Evolutionary conservation across 179 eudicot species (phyloP).

Genomic region (Amaranthus tricolor): DNA sequence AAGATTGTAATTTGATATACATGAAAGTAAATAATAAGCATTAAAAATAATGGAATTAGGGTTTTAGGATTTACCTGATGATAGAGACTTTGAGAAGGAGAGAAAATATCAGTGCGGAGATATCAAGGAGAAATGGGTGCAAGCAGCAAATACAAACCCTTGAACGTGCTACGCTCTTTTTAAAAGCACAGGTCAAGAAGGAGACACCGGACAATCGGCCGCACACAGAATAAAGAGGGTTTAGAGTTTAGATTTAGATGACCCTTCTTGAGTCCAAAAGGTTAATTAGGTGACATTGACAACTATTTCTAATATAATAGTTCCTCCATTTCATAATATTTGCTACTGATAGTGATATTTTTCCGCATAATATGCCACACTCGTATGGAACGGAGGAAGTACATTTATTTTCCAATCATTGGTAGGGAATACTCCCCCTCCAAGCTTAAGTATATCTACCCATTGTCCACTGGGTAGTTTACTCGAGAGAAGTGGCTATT

Average conservation of each 20-base stretch:
- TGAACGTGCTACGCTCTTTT: background rate
- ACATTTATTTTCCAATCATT: too few relatives aligned
- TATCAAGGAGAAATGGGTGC: conserved; percentile 16
- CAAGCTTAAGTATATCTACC: too few relatives aligned
- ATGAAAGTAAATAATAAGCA: background rate
- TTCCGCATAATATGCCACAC: too few relatives aligned
- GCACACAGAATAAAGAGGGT: background rate
- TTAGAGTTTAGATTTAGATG: background rate
- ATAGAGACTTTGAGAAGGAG: background rate
- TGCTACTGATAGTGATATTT: too few relatives aligned
- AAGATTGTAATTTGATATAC: too few relatives aligned
- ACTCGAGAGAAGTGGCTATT: too few relatives aligned
- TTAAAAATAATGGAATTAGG: background rate
- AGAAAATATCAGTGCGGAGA: conserved; percentile 18
- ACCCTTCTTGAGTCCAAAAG: conserved; percentile 11
- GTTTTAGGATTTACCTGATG: background rate
- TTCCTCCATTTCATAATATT: too few relatives aligned
- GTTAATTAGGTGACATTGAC: background rate
- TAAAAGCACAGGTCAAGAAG: background rate
- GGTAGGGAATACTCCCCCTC: too few relatives aligned
- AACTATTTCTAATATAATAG: too few relatives aligned
- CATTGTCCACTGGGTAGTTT: too few relatives aligned
- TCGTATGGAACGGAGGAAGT: too few relatives aligned
- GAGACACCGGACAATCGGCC: background rate
- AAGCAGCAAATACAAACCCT: background rate